Conservation (phyloP, 345 rosid species). For the Aquilaria yunnanensis region DNA sequence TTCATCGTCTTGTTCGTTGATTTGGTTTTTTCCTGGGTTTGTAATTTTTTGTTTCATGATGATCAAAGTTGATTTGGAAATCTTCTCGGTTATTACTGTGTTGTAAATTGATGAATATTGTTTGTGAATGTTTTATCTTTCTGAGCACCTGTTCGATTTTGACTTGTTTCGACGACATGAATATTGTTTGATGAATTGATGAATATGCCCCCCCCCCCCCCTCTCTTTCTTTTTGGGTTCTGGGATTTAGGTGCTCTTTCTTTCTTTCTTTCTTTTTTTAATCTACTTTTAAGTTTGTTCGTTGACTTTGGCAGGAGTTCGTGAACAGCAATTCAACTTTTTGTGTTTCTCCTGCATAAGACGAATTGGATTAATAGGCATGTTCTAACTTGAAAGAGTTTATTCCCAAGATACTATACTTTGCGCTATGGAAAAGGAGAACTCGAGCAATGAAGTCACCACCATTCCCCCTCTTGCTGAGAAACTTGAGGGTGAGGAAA, state of each 20-base stretch:
- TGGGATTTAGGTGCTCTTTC: too few relatives aligned
- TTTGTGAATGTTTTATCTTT: too few relatives aligned
- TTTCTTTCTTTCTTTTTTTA: too few relatives aligned
- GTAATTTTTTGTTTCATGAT: neutral
- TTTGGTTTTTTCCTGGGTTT: neutral
- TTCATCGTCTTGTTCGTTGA: neutral
- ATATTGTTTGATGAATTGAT: too few relatives aligned
- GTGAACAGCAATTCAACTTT: neutral
- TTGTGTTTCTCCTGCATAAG: constrained; percentile 2
- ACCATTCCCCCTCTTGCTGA: constrained; percentile 19
- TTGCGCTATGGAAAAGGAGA: constrained; percentile 23
- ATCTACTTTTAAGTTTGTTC: neutral
- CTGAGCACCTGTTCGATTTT: too few relatives aligned
- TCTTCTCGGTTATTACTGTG: too few relatives aligned
- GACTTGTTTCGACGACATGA: too few relatives aligned
- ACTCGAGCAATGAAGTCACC: constrained; percentile 8
- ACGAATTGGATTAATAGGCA: constrained; percentile 7
- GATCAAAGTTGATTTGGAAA: neutral
- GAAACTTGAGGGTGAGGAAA: constrained; percentile 16
- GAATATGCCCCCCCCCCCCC: too few relatives aligned
- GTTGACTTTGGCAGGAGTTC: constrained; percentile 14
- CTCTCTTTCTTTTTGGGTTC: too few relatives aligned
- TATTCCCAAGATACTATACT: constrained; percentile 3
- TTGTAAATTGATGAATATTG: too few relatives aligned
- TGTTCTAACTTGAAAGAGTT: constrained; percentile 11